Evolutionary conservation across 805 yeast species (phyloP), one percentile per base, ranked within the genome.

Genomic region (Wickerhamiella vanderwaltii): DNA sequence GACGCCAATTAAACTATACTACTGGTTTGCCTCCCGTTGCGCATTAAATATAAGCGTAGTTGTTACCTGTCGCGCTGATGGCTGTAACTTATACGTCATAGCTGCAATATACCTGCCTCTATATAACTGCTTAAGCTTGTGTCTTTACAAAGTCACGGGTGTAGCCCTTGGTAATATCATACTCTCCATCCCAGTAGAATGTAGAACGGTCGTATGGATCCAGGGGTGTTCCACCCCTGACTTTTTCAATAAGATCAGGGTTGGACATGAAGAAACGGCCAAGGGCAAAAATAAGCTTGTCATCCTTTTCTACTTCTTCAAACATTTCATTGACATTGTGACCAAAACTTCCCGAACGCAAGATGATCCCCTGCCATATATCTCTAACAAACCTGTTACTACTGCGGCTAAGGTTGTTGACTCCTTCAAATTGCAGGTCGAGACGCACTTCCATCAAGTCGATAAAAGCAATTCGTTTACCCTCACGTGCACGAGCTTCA

Each of bases 241-340:
- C 43, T 46, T 75, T 60, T n/a, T 58, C 50, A 15, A 65, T 68
- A 24, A 75, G 52, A 51, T 75, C 80, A 1, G 80, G 79, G 57
- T 74, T 75, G 24, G 76, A 57, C 37, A 70, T 65, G 54, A 65
- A 73, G 44, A 57, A 60, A 46, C 78, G 65, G 24, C 77, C 77
- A 45, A 63, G 55, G 1, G 65, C 72, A 25, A 67, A 49, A 30
- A 63, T 25, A 7, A 48, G 40, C 30, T 44, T 51, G 29, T 61
- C 59, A 17, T 60, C 56, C 13, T 23, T 32, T 7, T 16, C 15
- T 12, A 16, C 25, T 22, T 35, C n/a, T 15, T 41, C 22, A 4
- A 51, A 48, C 5, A 40, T 43, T 9, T 48, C 52, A 5, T 43
- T 36, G 13, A 29, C 44, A 18, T 46, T 34, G 5, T 36, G 39